These are phyloP conservation scores for Phytopythium cucurbitacearum DNA, from an alignment of 352 stramenopile species.

Conservation along the genomic window DNA sequence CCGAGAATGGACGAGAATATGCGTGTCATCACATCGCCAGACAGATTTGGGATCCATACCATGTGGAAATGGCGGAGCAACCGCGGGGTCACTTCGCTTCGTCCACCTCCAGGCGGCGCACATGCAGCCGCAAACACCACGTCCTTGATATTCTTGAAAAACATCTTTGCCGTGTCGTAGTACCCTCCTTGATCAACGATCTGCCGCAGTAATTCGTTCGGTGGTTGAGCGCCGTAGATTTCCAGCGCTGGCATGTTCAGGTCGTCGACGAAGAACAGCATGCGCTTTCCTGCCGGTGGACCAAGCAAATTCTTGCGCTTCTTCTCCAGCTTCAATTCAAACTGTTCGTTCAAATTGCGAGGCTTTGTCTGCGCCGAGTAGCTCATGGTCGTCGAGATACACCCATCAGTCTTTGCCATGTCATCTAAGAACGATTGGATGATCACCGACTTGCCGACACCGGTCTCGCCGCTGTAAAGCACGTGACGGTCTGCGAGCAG, in stretches of 20 bases:
- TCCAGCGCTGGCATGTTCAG: conserved; percentile 93
- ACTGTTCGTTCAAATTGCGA: conserved; percentile 78
- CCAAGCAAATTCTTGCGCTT: conserved; percentile 83
- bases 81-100: conserved; percentile 83
- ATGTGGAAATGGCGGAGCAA: conserved; percentile 90
- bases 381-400: conserved; percentile 83
- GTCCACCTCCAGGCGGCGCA: conserved; percentile 81
- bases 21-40: conserved; percentile 69
- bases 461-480: conserved; percentile 89
- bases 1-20: conserved; percentile 91
- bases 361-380: conserved; percentile 89
- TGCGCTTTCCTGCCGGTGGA: conserved; percentile 65
- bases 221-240: conserved; percentile 90
- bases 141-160: conserved; percentile 91
- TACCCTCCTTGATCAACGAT: conserved; percentile 88
- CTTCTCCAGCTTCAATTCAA: conserved; percentile 81
- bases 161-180: conserved; percentile 93
- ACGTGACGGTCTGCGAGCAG: conserved; percentile 81
- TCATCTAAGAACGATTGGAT: conserved; percentile 89
- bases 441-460: conserved; percentile 92
- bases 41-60: conserved; percentile 89
- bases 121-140: conserved; percentile 82
- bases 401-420: conserved; percentile 79
- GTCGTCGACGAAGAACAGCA: conserved; percentile 91
- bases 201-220: conserved; percentile 90